phyloP scores from a whole-genome alignment of 2,329 filamentous ascomycete species.

The Trichophyton schoenleinii region DNA sequence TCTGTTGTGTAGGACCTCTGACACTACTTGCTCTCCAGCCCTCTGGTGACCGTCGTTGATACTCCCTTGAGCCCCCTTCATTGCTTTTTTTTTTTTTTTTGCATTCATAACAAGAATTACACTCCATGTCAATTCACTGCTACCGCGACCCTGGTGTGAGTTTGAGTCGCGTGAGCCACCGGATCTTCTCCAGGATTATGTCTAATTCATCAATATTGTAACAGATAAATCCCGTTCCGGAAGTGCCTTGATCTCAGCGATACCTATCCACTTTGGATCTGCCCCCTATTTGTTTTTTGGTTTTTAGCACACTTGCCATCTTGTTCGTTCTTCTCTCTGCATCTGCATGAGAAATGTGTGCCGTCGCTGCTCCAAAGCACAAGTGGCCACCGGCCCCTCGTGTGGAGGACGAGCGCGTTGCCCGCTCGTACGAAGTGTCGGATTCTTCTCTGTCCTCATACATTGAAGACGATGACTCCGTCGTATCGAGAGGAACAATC shows the following conservation, averaged over 20 bases:
- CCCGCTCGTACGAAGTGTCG: constrained; percentile 30
- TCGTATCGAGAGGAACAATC: constrained; percentile 27
- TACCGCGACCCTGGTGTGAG: constrained; percentile 10
- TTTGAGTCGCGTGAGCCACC: constrained; percentile 8
- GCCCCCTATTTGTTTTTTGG: background rate
- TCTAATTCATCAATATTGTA: constrained; percentile 11
- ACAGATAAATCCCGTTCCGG: constrained; percentile 11
- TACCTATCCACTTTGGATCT: constrained; percentile 5
- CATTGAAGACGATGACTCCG: constrained; percentile 10
- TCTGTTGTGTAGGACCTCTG: background rate
- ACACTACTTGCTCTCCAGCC: background rate
- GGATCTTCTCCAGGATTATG: constrained; percentile 12
- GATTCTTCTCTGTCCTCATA: constrained; percentile 17
- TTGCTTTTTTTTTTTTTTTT: background rate
- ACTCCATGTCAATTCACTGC: background rate
- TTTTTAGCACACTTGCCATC: constrained; percentile 5
- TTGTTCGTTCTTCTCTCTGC: constrained; percentile 3
- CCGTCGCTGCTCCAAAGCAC: constrained; percentile 18
- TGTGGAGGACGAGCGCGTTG: constrained; percentile 34
- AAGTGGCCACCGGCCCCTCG: constrained; percentile 33
- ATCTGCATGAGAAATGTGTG: constrained; percentile 8
- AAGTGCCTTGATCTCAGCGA: constrained; percentile 9
- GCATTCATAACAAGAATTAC: background rate
- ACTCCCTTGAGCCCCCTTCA: background rate
- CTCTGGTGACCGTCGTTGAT: background rate